These are phyloP conservation scores for Colletotrichum camelliae DNA, from an alignment of 2,329 filamentous ascomycete species.

Conservation along the genomic window DNA sequence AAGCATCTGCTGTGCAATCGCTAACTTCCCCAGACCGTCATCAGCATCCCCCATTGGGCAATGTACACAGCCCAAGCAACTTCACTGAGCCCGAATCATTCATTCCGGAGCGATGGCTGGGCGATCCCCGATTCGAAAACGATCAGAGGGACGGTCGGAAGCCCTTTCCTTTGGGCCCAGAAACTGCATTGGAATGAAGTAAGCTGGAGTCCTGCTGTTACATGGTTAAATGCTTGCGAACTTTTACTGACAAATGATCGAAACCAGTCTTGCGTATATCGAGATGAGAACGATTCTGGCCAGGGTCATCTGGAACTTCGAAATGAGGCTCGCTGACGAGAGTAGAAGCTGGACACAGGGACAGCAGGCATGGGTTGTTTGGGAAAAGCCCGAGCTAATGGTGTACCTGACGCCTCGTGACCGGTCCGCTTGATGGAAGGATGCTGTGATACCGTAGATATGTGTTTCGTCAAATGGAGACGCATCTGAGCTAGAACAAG, in stretches of 20 bases:
- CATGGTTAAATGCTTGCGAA: neutral
- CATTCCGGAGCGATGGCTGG: constrained; percentile 45
- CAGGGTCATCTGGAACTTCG: constrained; percentile 50
- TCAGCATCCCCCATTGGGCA: constrained; percentile 43
- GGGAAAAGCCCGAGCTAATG: neutral
- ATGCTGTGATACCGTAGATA: neutral
- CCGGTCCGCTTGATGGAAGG: neutral
- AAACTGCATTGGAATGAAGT: constrained; percentile 37
- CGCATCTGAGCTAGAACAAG: no score
- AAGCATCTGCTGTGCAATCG: no score
- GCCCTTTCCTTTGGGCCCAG: constrained; percentile 31
- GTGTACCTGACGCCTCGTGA: neutral
- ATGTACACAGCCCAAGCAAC: constrained; percentile 24
- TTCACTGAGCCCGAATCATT: constrained; percentile 50
- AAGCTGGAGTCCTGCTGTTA: neutral
- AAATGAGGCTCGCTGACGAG: constrained; percentile 39
- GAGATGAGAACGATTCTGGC: constrained; percentile 54
- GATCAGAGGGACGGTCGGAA: constrained; percentile 28
- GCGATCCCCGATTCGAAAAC: constrained; percentile 20
- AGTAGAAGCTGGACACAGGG: constrained; percentile 35
- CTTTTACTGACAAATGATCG: neutral
- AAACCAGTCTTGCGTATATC: constrained; percentile 43
- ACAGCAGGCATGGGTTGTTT: neutral
- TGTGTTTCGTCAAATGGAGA: neutral
- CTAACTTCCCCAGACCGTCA: constrained; percentile 18